Conservation (phyloP, 2,329 filamentous ascomycete genomes). For the Myriosclerotinia curreyana region DNA sequence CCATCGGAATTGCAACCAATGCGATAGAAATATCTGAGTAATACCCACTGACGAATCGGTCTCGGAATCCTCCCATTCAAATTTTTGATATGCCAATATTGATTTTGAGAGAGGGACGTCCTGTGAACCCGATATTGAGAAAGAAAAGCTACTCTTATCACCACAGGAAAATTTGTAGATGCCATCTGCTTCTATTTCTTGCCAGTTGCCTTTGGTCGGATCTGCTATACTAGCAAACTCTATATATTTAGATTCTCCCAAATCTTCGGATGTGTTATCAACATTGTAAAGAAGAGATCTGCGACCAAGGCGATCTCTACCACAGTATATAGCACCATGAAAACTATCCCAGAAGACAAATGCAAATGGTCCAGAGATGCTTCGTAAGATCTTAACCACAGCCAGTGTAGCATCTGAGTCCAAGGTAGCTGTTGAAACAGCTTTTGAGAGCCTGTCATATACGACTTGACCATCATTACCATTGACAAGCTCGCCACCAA, state of each 20-base stretch:
- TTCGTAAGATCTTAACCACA: slow-evolving; percentile 54
- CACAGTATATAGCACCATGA: slow-evolving; percentile 68
- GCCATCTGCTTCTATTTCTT: slow-evolving; percentile 81
- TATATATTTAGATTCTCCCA: slow-evolving; percentile 44
- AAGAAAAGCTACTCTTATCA: slow-evolving; percentile 1
- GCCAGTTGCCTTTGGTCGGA: slow-evolving; percentile 53
- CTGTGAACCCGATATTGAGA: not conserved
- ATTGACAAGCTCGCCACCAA: slow-evolving; percentile 54
- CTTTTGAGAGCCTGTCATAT: slow-evolving; percentile 54
- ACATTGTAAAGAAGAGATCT: slow-evolving; percentile 69
- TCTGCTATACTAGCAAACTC: slow-evolving; percentile 71
- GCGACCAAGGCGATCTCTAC: slow-evolving; percentile 81
- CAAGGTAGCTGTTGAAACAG: slow-evolving; percentile 32
- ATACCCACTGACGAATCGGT: slow-evolving; percentile 9
- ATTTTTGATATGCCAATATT: slow-evolving; percentile 23
- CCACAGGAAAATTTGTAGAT: slow-evolving; percentile 53
- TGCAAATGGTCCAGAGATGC: slow-evolving; percentile 79
- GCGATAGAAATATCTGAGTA: not conserved
- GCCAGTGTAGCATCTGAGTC: slow-evolving; percentile 35
- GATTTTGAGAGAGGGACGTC: slow-evolving; percentile 11
- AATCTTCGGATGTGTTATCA: slow-evolving; percentile 28
- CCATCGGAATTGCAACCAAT: not conserved
- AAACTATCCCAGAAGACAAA: slow-evolving; percentile 76
- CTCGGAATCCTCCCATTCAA: slow-evolving; percentile 24
- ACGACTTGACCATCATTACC: slow-evolving; percentile 78